Conservation (phyloP, 2,329 filamentous ascomycete species). For the Neofusicoccum parvum region DNA sequence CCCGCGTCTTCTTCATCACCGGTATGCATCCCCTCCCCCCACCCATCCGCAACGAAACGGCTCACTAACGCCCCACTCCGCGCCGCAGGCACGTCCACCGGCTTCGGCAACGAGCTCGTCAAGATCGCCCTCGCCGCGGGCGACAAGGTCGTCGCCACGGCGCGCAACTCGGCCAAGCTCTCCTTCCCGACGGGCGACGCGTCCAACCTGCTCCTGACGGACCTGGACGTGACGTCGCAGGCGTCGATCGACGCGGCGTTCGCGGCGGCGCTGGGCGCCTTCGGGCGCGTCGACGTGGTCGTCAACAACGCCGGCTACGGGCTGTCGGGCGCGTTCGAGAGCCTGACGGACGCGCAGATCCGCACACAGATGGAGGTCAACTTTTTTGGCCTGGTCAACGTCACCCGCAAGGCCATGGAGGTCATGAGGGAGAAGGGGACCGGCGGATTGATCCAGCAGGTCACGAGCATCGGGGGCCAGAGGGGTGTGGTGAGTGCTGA, state of each 20-base stretch:
- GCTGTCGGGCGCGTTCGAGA: constrained; percentile 57
- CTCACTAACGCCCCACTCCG: not conserved
- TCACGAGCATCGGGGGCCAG: constrained; percentile 57
- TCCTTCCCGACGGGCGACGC: constrained; percentile 39
- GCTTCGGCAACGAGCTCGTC: constrained; percentile 49
- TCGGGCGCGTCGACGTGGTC: constrained; percentile 60
- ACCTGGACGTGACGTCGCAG: constrained; percentile 56
- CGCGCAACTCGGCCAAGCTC: constrained; percentile 43
- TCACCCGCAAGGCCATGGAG: constrained; percentile 41
- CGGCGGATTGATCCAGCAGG: constrained; percentile 58
- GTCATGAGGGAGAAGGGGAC: constrained; percentile 36
- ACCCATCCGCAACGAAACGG: not conserved
- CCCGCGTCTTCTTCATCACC: constrained; percentile 48
- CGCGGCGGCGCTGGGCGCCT: constrained; percentile 49
- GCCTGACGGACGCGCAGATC: constrained; percentile 51
- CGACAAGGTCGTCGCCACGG: constrained; percentile 50
- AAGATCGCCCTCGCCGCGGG: constrained; percentile 34
- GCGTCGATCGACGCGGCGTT: constrained; percentile 51
- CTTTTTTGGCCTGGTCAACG: constrained; percentile 59
- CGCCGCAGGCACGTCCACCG: constrained; percentile 44
- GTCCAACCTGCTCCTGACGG: constrained; percentile 45
- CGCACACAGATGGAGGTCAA: constrained; percentile 61
- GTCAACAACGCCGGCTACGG: constrained; percentile 65
- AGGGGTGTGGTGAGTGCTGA: constrained; percentile 32
- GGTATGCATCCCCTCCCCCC: not conserved